Conservation (phyloP, 345 rosid genomes). For the Lenwebbia sp. region DNA sequence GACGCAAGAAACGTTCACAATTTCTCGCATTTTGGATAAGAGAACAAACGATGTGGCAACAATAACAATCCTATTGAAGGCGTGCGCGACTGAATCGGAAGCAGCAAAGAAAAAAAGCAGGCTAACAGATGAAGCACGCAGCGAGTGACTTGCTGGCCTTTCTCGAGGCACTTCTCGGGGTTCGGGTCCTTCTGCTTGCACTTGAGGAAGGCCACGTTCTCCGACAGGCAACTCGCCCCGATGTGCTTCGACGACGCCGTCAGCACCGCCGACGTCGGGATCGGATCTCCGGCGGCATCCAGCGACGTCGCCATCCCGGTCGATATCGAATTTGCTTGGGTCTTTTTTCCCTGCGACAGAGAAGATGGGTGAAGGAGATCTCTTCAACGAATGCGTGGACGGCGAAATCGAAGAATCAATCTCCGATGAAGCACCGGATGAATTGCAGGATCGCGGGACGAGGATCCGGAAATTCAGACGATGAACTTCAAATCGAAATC, state of each 20-base stretch:
- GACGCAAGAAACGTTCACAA: neutral
- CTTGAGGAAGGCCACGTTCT: slow-evolving; percentile 83
- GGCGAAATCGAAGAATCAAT: too few relatives aligned
- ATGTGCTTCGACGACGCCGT: slow-evolving; percentile 89
- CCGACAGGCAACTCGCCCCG: slow-evolving; percentile 44
- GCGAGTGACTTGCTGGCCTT: slow-evolving; percentile 92
- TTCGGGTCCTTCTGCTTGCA: slow-evolving; percentile 97
- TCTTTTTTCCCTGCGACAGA: neutral
- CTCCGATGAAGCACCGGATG: too few relatives aligned
- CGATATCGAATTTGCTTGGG: neutral
- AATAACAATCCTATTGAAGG: neutral
- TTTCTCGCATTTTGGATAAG: neutral
- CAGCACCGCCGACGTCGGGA: slow-evolving; percentile 91
- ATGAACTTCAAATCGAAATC: too few relatives aligned
- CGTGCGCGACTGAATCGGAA: rapidly evolving
- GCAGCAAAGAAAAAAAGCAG: rapidly evolving
- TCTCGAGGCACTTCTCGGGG: slow-evolving; percentile 96
- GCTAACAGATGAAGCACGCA: slow-evolving; percentile 87
- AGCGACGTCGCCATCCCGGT: slow-evolving; percentile 58
- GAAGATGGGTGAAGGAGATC: neutral
- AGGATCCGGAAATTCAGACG: too few relatives aligned
- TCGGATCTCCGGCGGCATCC: slow-evolving; percentile 68
- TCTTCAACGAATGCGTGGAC: neutral
- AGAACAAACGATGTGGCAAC: neutral
- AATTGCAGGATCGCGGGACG: too few relatives aligned